These are phyloP conservation scores for Chaetomium olivaceum DNA, from an alignment of 2,329 filamentous ascomycete genomes.

Conservation along the genomic window DNA sequence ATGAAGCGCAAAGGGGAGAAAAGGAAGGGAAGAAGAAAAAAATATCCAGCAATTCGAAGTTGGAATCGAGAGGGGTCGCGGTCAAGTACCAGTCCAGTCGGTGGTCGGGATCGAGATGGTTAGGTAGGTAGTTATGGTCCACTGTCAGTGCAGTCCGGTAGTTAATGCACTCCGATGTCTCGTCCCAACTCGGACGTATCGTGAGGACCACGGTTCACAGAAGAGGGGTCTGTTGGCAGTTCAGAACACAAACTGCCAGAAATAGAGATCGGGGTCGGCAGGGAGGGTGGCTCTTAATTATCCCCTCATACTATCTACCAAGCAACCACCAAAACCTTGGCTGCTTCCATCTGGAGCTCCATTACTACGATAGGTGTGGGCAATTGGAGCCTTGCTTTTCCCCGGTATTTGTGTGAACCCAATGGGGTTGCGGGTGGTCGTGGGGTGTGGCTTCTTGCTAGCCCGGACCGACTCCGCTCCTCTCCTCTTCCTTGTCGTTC, in stretches of 20 bases:
- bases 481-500: constrained; percentile 12
- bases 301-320: not conserved
- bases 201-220: not conserved
- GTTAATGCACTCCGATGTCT: constrained; percentile 14
- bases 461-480: constrained; percentile 9
- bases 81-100: not conserved
- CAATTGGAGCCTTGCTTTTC: constrained; percentile 8
- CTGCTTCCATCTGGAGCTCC: not conserved
- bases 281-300: constrained; percentile 10
- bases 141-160: too few relatives aligned
- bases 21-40: not conserved
- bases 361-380: not conserved
- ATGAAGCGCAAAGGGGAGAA: not conserved
- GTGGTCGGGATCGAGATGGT: not conserved
- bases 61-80: not conserved
- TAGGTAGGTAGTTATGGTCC: not conserved
- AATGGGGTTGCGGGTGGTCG: constrained; percentile 16
- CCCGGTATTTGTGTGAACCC: constrained; percentile 18
- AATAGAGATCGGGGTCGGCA: constrained; percentile 8
- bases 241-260: constrained; percentile 8
- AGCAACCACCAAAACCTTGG: not conserved
- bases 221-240: constrained; percentile 5
- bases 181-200: constrained; percentile 1
- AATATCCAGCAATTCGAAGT: not conserved
- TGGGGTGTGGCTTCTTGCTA: constrained; percentile 1